Base-by-base conservation (phyloP, 1,139 yeast genomes). In the Waltiozyma sp. region DNA sequence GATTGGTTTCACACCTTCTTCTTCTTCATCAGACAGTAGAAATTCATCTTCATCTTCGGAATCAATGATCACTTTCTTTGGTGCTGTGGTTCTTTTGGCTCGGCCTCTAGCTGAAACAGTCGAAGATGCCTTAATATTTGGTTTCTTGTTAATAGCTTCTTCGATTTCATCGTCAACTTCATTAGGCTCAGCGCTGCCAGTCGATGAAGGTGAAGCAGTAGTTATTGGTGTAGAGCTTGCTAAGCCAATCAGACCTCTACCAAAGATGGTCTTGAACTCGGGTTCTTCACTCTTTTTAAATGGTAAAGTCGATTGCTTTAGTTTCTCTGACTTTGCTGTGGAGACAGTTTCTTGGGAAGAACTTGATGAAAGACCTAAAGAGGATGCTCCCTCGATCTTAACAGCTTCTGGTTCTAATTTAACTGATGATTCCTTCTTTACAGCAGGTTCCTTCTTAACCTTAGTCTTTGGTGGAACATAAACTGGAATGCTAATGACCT, bases 401-500 rank as follows among this genome's bases (percentile, higher is more conserved):
- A 3, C 16, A 37, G 47, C 44, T 4, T 47, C 38, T 21, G 37
- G 35, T 33, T 40, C 45, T n/a, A 13, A 9, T 16, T 40, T 40
- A 19, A 40, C 28, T 3, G 45, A 38, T 10, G 41, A 23, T 33
- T 51, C 53, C 8, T 40, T 38, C 38, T 52, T 51, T 14, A 49
- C 43, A 23, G 46, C 39, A 16, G 53, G 52, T 38, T 54, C 59
- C 36, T 44, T 54, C 47, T 55, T 55, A 1, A 52, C 53, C 39
- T 38, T 51, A 3, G 48, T 38, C 41, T 50, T 55, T 38, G 52
- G 51, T 1, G 53, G 43, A 26, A 50, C 51, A 39, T 43, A 52
- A 26, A 49, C 56, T 8, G 59, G 59, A 38, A 55, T 45, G n/a
- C 49, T 43, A 39, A 55, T 40, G 16, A 55, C 38, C 19, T 49